Evolutionary conservation across 2,329 filamentous ascomycete genomes (phyloP).

Genomic region (Aspergillus tanneri): DNA sequence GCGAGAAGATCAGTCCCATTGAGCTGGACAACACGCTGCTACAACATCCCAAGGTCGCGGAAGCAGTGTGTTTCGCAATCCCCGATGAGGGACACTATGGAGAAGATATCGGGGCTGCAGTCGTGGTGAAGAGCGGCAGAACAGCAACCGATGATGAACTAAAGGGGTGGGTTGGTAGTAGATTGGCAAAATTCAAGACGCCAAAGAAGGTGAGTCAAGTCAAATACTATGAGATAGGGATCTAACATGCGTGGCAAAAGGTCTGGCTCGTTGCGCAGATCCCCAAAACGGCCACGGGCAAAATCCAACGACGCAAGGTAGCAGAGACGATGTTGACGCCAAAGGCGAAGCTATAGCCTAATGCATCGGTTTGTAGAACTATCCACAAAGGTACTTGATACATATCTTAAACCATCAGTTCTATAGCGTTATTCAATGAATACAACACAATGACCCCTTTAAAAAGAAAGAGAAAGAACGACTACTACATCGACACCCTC

Average conservation of each 20-base stretch:
- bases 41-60: slow-evolving; percentile 68
- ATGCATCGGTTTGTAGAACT: background rate
- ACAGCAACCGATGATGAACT: slow-evolving; percentile 60
- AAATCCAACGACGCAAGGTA: slow-evolving; percentile 83
- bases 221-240: background rate
- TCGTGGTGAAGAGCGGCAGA: slow-evolving; percentile 69
- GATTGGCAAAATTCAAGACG: slow-evolving; percentile 78
- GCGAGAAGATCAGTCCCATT: slow-evolving; percentile 86
- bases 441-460: background rate
- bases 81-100: slow-evolving; percentile 74
- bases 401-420: background rate
- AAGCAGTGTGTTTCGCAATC: slow-evolving; percentile 81
- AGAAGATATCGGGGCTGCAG: slow-evolving; percentile 74
- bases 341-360: slow-evolving; percentile 55
- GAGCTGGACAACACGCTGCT: slow-evolving; percentile 80
- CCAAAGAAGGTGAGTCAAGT: slow-evolving; percentile 68
- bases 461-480: background rate
- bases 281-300: slow-evolving; percentile 90
- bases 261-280: slow-evolving; percentile 80
- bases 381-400: background rate
- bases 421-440: slow-evolving; percentile 1
- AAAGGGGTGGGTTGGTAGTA: slow-evolving; percentile 66
- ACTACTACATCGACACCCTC: slow-evolving; percentile 13
- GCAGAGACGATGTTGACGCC: slow-evolving; percentile 71
- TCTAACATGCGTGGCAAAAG: slow-evolving; percentile 40